A percentile compares a stretch with the other conserved stretches of the same genome.
phyloP scores from a whole-genome alignment of 1,284 basidiomycete species.

The Tranzscheliella williamsii region DNA sequence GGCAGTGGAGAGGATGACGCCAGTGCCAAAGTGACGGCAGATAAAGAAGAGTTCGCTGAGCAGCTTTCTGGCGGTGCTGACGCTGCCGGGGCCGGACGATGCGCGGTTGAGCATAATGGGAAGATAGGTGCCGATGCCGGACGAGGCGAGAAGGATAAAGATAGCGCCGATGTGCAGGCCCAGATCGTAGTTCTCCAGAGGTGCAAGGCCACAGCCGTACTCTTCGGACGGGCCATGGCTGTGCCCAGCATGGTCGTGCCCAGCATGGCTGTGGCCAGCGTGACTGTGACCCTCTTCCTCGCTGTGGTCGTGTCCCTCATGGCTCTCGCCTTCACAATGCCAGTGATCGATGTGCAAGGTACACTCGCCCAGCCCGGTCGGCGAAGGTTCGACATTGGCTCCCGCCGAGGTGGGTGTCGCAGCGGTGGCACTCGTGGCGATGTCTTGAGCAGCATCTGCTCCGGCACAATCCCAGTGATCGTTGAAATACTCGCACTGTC shows the following conservation, averaged over 20 bases:
- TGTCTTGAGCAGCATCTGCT: background rate
- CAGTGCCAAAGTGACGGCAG: constrained; percentile 50
- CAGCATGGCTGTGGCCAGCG: constrained; percentile 12
- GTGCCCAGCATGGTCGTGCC: constrained; percentile 28
- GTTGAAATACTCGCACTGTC: constrained; percentile 21
- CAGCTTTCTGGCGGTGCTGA: no score
- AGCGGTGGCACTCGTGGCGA: background rate
- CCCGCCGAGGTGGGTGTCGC: constrained; percentile 1
- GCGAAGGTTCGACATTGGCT: constrained; percentile 8
- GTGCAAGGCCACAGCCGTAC: constrained; percentile 57
- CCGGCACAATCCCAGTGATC: constrained; percentile 29
- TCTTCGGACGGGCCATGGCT: constrained; percentile 60
- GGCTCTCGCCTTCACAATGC: constrained; percentile 20
- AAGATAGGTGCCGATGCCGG: constrained; percentile 59
- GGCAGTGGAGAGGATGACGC: constrained; percentile 63
- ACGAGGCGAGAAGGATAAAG: constrained; percentile 62
- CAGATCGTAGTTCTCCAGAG: constrained; percentile 60
- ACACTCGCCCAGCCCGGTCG: constrained; percentile 20
- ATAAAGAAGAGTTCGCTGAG: constrained; percentile 29
- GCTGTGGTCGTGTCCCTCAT: constrained; percentile 13
- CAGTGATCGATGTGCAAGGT: constrained; percentile 33
- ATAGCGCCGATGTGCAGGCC: constrained; percentile 63
- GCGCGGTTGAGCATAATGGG: constrained; percentile 61
- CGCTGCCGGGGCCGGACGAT: background rate
- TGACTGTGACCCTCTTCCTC: no score